A percentile compares a stretch with the other conserved stretches of the same genome.
Evolutionary conservation across 345 rosid species (phyloP).

Genomic region (Rhizophora apiculata): DNA sequence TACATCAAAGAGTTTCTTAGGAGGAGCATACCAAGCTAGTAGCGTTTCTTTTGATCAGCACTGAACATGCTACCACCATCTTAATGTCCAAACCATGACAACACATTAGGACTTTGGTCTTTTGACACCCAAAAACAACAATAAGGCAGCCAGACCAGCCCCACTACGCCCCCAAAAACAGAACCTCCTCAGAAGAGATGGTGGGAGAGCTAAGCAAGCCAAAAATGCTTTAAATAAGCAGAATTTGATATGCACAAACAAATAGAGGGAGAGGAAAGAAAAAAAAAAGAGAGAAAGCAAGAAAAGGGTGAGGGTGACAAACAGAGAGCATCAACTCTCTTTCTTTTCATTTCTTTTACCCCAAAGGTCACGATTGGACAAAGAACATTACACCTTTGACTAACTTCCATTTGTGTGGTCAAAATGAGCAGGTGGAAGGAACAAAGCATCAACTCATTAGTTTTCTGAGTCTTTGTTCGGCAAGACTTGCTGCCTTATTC

Average conservation of each 20-base stretch:
- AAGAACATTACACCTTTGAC: not conserved
- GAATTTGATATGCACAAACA: not conserved
- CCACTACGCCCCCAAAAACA: no score
- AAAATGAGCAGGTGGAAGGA: not conserved
- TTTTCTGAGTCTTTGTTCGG: conserved; percentile 68
- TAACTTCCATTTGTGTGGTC: not conserved
- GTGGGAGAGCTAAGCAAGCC: not conserved
- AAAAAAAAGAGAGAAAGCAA: not conserved
- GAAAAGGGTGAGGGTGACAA: not conserved
- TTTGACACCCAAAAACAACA: no score
- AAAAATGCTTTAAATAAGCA: not conserved
- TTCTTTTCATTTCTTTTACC: not conserved
- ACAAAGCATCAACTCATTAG: conserved; percentile 40
- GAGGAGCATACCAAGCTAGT: no score
- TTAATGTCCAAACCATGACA: no score
- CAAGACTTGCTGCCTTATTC: conserved; percentile 63
- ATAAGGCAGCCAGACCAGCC: no score
- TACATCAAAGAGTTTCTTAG: no score
- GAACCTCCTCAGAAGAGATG: no score
- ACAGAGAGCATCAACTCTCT: not conserved
- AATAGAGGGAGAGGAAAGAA: not conserved
- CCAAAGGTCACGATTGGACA: not conserved
- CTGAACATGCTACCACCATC: no score
- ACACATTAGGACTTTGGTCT: no score
- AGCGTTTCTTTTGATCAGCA: no score